Percentiles rank a stretch among this genome's conserved stretches.
Conservation (phyloP, 768 basidiomycete genomes). For the Hypholoma fasciculare region DNA sequence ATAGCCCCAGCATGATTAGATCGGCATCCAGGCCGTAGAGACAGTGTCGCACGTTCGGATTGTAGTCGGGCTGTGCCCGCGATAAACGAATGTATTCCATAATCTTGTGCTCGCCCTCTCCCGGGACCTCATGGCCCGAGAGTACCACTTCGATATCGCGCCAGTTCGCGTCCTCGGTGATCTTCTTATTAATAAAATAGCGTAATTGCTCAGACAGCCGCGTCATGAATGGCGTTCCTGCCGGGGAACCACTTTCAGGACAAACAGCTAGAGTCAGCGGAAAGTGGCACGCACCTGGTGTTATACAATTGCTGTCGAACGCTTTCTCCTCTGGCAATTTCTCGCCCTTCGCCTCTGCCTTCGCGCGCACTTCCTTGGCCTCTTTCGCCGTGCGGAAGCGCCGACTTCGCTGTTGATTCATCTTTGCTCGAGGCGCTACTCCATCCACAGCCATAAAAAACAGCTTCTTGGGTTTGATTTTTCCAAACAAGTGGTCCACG, state of each 20-base stretch:
- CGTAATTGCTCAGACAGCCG: constrained; percentile 87
- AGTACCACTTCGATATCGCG: constrained; percentile 88
- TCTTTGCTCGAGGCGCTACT: constrained; percentile 96
- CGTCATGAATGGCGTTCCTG: constrained; percentile 95
- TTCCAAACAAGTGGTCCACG: constrained; percentile 94
- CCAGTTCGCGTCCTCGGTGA: constrained; percentile 96
- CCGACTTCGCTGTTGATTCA: constrained; percentile 97
- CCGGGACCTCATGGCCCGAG: constrained; percentile 97
- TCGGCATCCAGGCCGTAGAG: constrained; percentile 98
- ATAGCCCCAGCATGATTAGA: constrained; percentile 94
- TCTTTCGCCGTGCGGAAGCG: constrained; percentile 95
- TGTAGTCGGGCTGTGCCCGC: constrained; percentile 93
- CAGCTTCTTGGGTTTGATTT: constrained; percentile 96
- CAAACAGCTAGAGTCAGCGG: background rate
- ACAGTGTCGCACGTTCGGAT: constrained; percentile 96
- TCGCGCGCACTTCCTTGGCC: constrained; percentile 82
- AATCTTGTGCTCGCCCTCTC: constrained; percentile 99
- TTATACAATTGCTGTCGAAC: constrained; percentile 98
- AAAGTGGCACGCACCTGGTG: constrained; percentile 68
- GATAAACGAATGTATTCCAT: constrained; percentile 98
- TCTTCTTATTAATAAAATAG: constrained; percentile 98
- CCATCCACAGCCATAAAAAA: constrained; percentile 99
- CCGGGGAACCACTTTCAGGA: background rate
- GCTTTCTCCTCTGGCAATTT: constrained; percentile 91
- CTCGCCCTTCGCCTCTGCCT: constrained; percentile 88